These are phyloP conservation scores for Sophora flavescens DNA, from an alignment of 306 rosid genomes.

Conservation along the genomic window DNA sequence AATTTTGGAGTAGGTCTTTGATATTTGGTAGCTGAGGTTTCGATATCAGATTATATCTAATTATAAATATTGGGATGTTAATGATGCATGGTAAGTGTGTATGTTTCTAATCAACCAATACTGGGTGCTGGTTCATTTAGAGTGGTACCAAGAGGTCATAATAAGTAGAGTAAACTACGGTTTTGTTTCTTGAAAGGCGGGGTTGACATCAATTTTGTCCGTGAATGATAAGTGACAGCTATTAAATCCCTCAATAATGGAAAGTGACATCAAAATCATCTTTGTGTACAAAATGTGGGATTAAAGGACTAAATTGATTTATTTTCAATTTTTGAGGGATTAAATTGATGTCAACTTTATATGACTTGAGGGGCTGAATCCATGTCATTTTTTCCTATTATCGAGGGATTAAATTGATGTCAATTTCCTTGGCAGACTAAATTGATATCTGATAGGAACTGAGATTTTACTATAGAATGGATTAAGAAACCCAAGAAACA, in stretches of 20 bases:
- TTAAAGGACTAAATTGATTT: not conserved
- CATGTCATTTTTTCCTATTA: not conserved
- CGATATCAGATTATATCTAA: conserved; percentile 24
- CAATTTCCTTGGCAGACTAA: not conserved
- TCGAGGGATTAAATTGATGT: not conserved
- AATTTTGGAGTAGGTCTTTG: conserved; percentile 12
- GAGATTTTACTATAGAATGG: conserved; percentile 98
- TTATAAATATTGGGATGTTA: conserved; percentile 1
- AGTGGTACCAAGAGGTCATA: conserved; percentile 6
- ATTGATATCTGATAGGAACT: conserved; percentile 66
- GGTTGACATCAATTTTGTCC: no score
- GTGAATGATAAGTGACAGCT: no score
- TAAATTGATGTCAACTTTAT: not conserved
- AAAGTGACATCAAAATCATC: not conserved
- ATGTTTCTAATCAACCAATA: not conserved
- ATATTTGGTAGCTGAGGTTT: conserved; percentile 34
- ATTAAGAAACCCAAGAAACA: conserved; percentile 69
- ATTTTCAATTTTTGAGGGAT: not conserved
- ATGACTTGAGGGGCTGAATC: not conserved
- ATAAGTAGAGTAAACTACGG: not conserved
- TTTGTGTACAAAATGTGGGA: not conserved
- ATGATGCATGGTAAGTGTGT: not conserved
- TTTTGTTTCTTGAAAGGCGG: no score
- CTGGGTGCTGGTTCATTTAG: not conserved
- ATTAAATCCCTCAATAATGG: not conserved